These are phyloP conservation scores for Populus euphratica DNA, from an alignment of 345 rosid species.

Conservation along the genomic window DNA sequence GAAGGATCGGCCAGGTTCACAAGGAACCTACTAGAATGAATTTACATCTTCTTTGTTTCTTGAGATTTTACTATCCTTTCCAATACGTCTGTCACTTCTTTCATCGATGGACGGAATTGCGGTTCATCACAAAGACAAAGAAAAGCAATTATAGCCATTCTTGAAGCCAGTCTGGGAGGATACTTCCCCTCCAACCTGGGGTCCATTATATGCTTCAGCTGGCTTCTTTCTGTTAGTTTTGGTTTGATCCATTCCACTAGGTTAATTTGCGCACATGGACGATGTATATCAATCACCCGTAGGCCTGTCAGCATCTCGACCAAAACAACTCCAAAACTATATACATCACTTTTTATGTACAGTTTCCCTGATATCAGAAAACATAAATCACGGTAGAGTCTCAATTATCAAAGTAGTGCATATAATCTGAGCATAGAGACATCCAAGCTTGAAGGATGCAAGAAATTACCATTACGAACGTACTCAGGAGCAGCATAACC, in stretches of 20 bases:
- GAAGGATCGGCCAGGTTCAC: no score
- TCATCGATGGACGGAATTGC: slow-evolving; percentile 10
- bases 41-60: no score
- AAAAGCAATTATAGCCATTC: slow-evolving; percentile 1
- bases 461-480: neutral
- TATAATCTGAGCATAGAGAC: neutral
- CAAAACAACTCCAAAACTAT: slow-evolving; percentile 17
- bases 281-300: neutral
- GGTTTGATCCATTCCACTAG: slow-evolving; percentile 8
- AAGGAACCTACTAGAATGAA: no score
- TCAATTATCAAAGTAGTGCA: neutral
- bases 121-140: neutral
- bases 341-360: slow-evolving; percentile 11
- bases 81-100: slow-evolving; percentile 10
- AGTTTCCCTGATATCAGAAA: neutral
- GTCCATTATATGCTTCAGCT: slow-evolving; percentile 13
- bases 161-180: neutral
- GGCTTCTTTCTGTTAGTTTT: neutral
- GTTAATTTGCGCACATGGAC: neutral
- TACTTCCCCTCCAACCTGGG: slow-evolving; percentile 9
- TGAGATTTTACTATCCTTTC: neutral
- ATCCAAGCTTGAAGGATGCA: neutral
- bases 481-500: slow-evolving; percentile 16
- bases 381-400: neutral
- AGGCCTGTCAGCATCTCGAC: slow-evolving; percentile 20